Conservation (phyloP, 1,139 yeast species). For the Protomyces macrosporus region DNA sequence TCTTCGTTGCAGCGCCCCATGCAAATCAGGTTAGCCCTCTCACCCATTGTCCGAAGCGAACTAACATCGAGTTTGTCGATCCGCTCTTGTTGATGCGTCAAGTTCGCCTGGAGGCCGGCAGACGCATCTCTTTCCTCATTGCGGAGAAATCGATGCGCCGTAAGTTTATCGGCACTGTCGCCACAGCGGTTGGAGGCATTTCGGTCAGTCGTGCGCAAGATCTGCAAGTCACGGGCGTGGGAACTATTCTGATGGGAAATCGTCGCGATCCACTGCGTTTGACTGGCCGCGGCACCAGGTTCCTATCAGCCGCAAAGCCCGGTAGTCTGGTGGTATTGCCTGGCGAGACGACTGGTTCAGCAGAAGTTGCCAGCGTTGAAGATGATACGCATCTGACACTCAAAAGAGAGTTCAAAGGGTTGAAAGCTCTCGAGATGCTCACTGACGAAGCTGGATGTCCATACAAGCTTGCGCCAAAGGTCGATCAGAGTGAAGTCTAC, state of each 20-base stretch:
- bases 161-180: constrained; percentile 65
- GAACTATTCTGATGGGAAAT: constrained; percentile 54
- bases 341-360: constrained; percentile 62
- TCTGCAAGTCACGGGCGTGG: constrained; percentile 56
- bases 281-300: constrained; percentile 62
- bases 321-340: constrained; percentile 77
- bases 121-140: constrained; percentile 77
- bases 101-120: constrained; percentile 61
- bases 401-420: constrained; percentile 65
- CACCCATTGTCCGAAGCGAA: not conserved
- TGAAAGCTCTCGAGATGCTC: constrained; percentile 41
- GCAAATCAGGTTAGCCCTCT: constrained; percentile 58
- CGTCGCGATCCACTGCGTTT: constrained; percentile 46
- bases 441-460: constrained; percentile 48
- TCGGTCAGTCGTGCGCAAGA: constrained; percentile 94
- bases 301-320: constrained; percentile 58
- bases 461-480: constrained; percentile 71
- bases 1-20: constrained; percentile 96
- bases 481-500: constrained; percentile 80
- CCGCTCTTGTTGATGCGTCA: constrained; percentile 81
- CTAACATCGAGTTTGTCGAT: constrained; percentile 60
- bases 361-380: constrained; percentile 61
- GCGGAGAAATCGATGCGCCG: constrained; percentile 76
- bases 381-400: constrained; percentile 71
- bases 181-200: constrained; percentile 59